Base-by-base conservation (phyloP, 306 rosid species). In the Potentilla sterilis region DNA sequence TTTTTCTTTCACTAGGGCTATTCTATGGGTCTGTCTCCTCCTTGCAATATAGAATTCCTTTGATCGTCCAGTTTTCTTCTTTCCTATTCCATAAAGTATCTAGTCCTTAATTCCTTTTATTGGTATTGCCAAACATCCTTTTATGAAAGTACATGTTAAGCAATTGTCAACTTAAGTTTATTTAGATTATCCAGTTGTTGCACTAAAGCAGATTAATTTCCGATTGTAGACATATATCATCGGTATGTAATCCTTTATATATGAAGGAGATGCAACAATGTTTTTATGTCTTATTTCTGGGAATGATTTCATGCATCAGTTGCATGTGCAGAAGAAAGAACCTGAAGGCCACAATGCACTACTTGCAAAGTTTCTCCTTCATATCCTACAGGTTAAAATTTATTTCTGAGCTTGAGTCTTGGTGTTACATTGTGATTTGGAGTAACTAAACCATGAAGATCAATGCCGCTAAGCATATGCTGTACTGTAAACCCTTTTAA, bases 401-500 rank as follows among this genome's bases (percentile, higher is more conserved):
- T 41, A 41, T 41, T 67, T 67, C 35, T 67, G 35, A 4, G 32
- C 16, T 38, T 4, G 10, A 40, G 34, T 38, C 70, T 41, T 40
- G 70, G 35, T 40, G 47, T n/a, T 66, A 64, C 69, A 64, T 59
- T 28, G 61, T 70, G 12, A 52, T 22, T 40, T 52, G 63, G 37
- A 12, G 75, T 52, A 48, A 19, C 55, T 51, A 71, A 71, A 58
- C 48, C 47, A 0, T 40, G 32, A 62, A 6, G 37, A 61, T 28
- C 35, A 24, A 15, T 16, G 15, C 58, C 40, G 47, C 22, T 67
- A 74, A 55, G 51, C 67, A 28, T 92, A 94, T 41, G 96, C 95
- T 2, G 85, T 81, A 82, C 97, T 94, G 35, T 37, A 78, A 80
- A 90, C 80, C 76, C 69, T 83, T 69, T 79, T 84, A 24, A 69